A percentile compares a stretch with the other conserved stretches of the same genome.
Evolutionary conservation across 768 basidiomycete species (phyloP).

Genomic region (Kwoniella bestiolae): DNA sequence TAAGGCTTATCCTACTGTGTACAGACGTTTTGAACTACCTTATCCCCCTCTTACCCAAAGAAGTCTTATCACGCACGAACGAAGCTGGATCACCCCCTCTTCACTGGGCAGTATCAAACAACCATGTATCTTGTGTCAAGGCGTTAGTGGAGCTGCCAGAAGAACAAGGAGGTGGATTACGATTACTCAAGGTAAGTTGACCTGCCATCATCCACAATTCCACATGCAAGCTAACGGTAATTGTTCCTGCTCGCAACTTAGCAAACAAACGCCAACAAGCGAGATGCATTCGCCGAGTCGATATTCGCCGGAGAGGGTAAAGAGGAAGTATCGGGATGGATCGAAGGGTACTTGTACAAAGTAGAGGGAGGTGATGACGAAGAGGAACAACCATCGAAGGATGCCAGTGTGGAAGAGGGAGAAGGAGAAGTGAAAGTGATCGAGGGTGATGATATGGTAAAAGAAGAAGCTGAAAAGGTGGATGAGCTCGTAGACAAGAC

Average conservation of each 20-base stretch:
- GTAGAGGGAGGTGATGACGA: constrained; percentile 81
- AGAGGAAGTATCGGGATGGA: constrained; percentile 56
- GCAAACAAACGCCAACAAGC: constrained; percentile 51
- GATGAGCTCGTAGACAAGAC: constrained; percentile 45
- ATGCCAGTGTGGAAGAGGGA: constrained; percentile 65
- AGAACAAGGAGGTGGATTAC: constrained; percentile 54
- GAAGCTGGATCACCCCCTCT: constrained; percentile 76
- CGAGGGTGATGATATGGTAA: constrained; percentile 78
- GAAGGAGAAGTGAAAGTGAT: constrained; percentile 85
- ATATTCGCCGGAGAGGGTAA: constrained; percentile 56
- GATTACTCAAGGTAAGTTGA: constrained; percentile 48
- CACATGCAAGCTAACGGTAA: background rate
- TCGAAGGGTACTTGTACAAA: constrained; percentile 65
- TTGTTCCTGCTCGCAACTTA: constrained; percentile 12
- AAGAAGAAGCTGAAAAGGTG: constrained; percentile 58
- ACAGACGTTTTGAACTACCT: constrained; percentile 79
- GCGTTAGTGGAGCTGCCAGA: constrained; percentile 50
- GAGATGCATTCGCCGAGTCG: constrained; percentile 54
- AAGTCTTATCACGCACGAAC: constrained; percentile 69
- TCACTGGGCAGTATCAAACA: constrained; percentile 89
- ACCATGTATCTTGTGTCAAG: constrained; percentile 64
- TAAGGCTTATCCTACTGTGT: too few relatives aligned
- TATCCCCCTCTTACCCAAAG: constrained; percentile 65
- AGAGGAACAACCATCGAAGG: constrained; percentile 71
- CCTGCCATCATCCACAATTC: constrained; percentile 54